Evolutionary conservation across 2,329 filamentous ascomycete genomes (phyloP).

Genomic region (Fusarium haematococcum): DNA sequence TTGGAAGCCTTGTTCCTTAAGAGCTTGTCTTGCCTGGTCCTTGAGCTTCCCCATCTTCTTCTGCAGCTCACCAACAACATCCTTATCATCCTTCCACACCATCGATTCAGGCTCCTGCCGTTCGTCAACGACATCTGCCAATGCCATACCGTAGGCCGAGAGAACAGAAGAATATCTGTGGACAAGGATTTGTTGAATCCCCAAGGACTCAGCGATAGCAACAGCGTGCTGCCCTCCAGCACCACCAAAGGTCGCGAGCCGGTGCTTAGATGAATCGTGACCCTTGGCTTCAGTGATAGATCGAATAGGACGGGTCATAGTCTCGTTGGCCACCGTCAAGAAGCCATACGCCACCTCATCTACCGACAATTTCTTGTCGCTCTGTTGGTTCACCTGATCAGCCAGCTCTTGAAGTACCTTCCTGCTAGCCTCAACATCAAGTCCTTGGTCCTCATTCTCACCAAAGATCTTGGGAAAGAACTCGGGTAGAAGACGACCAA

Average conservation of each 20-base stretch:
- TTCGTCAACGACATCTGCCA: constrained; percentile 94
- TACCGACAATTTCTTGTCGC: constrained; percentile 75
- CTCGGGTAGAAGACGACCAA: constrained; percentile 86
- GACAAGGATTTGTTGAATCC: constrained; percentile 86
- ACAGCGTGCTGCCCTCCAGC: constrained; percentile 93
- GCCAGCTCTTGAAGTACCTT: constrained; percentile 81
- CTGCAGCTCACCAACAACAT: constrained; percentile 72
- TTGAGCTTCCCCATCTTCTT: constrained; percentile 83
- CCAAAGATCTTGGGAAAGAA: constrained; percentile 98
- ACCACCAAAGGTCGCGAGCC: constrained; percentile 92
- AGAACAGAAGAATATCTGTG: constrained; percentile 90
- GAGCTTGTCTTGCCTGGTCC: constrained; percentile 74
- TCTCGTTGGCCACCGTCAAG: constrained; percentile 89
- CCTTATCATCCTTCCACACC: constrained; percentile 69
- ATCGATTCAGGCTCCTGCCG: constrained; percentile 80
- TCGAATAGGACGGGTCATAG: constrained; percentile 90
- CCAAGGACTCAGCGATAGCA: constrained; percentile 87
- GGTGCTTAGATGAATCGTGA: constrained; percentile 88
- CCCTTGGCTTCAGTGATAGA: constrained; percentile 93
- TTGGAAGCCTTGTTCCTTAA: constrained; percentile 83
- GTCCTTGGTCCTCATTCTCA: constrained; percentile 83
- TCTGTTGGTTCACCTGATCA: constrained; percentile 81
- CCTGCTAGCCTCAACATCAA: constrained; percentile 82
- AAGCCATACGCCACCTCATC: constrained; percentile 93
- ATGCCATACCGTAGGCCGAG: constrained; percentile 91